Base-by-base conservation (phyloP, 1,284 basidiomycete species). In the Trichosporon asahii region DNA sequence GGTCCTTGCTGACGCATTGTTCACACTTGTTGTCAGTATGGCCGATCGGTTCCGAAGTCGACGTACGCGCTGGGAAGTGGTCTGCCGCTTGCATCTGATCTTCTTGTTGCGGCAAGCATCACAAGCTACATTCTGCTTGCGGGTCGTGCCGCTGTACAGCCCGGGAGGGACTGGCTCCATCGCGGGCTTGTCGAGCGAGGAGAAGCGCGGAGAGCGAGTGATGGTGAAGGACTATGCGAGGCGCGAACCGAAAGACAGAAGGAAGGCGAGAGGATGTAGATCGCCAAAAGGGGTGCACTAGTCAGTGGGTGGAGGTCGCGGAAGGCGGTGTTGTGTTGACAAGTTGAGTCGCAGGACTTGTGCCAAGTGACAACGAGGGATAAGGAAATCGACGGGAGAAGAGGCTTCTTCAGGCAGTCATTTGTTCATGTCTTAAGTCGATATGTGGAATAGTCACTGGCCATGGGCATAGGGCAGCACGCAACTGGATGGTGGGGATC, bases 111-210 rank as follows among this genome's bases (percentile, higher is more conserved):
- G 68, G 87, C 92, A 94, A 66, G 91, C 90, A 85, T 95, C 93
- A 81, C 93, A 95, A 27, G 93, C 92, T 25, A 92, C 92, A 80
- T 95, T 95, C 84, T 95, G 92, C 80, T 93, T 93, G 33, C 79
- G 68, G 3, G 74, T 72, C 15, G 69, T 67, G 3, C 70, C 70
- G 40, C 40, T 68, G 64, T 68, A 73, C 14, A 69, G 64, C 29
- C 57, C 57, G 29, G 57, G 57, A 33, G 68, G 68, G 4, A 66
- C 65, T 8, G 68, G 68, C 25, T 69, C 68, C 68, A 69, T 69
- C 23, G 65, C 29, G 15, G 57, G 27, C 29, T 33, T 61, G 27
- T 61, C 57, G 29, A 31, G 57, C 8, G 57, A 4, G 57, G 29
- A 61, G 57, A 31, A 61, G 27, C 35, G 63, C 5, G 35, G 63